Percentiles rank a stretch among this genome's conserved stretches.
These are phyloP conservation scores for Bretziella fagacearum DNA, from an alignment of 2,329 filamentous ascomycete species.

Conservation along the genomic window DNA sequence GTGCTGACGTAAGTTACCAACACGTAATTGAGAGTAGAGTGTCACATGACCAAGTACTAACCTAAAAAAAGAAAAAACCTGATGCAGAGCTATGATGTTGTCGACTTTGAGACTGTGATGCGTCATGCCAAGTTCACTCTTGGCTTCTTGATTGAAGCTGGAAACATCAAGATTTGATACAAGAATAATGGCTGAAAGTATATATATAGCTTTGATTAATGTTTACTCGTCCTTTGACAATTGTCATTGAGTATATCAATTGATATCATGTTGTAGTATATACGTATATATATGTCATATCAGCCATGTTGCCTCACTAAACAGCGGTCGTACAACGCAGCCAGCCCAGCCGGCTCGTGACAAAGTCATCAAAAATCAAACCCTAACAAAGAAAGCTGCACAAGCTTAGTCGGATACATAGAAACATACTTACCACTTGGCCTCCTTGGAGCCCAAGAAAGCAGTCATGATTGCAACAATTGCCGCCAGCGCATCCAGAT, in stretches of 20 bases:
- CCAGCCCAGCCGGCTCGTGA: too few species aligned
- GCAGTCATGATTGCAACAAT: slow-evolving; percentile 57
- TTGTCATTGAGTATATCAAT: too few species aligned
- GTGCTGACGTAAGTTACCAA: slow-evolving; percentile 21
- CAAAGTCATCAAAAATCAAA: not conserved
- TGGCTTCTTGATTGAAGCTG: slow-evolving; percentile 24
- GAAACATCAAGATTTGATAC: slow-evolving; percentile 19
- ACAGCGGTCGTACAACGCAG: too few species aligned
- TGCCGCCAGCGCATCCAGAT: slow-evolving; percentile 63
- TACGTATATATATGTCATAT: too few species aligned
- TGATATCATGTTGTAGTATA: too few species aligned
- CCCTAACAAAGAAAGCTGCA: too few species aligned
- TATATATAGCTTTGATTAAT: too few species aligned
- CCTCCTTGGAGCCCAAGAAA: slow-evolving; percentile 38
- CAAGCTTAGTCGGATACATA: too few species aligned
- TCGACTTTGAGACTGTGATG: slow-evolving; percentile 23
- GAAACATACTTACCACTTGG: slow-evolving; percentile 41
- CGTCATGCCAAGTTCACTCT: slow-evolving; percentile 24
- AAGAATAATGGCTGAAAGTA: too few species aligned
- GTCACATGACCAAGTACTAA: not conserved
- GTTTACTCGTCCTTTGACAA: too few species aligned
- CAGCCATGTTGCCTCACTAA: too few species aligned
- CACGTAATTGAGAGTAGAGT: not conserved
- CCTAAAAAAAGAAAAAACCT: too few species aligned
- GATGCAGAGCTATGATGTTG: slow-evolving; percentile 21